Conservation (phyloP, 768 basidiomycete species). For the Naganishia kalamii region DNA sequence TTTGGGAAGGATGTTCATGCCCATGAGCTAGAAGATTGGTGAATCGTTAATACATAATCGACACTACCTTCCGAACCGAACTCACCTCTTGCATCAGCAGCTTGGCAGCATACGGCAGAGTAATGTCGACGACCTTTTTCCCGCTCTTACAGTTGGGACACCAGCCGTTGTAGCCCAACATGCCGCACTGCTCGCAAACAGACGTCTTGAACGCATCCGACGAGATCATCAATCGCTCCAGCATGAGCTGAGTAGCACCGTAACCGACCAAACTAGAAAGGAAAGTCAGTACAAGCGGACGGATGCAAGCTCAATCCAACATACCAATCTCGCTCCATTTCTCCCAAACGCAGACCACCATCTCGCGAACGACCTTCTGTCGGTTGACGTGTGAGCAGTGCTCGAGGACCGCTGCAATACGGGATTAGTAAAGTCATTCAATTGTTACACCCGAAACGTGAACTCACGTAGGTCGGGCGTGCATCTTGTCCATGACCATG, state of each 20-base stretch:
- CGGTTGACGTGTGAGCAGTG: slow-evolving; percentile 91
- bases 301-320: slow-evolving; percentile 25
- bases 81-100: slow-evolving; percentile 48
- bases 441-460: no score
- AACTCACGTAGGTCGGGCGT: slow-evolving; percentile 93
- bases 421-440: not conserved
- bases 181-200: slow-evolving; percentile 86
- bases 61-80: not conserved
- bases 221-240: slow-evolving; percentile 98
- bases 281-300: not conserved
- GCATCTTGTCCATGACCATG: slow-evolving; percentile 99
- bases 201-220: slow-evolving; percentile 97
- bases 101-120: slow-evolving; percentile 94
- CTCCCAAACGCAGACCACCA: slow-evolving; percentile 90
- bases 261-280: slow-evolving; percentile 66
- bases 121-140: slow-evolving; percentile 89
- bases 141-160: slow-evolving; percentile 97
- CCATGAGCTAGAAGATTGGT: slow-evolving; percentile 63
- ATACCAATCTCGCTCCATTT: slow-evolving; percentile 96
- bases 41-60: not conserved
- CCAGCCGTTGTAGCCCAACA: slow-evolving; percentile 75
- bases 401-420: slow-evolving; percentile 84
- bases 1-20: slow-evolving; percentile 92
- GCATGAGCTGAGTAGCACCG: slow-evolving; percentile 91
- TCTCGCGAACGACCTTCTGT: slow-evolving; percentile 97